Evolutionary conservation across 257 asterid genomes (phyloP).

Genomic region (Leonotis leonurus): DNA sequence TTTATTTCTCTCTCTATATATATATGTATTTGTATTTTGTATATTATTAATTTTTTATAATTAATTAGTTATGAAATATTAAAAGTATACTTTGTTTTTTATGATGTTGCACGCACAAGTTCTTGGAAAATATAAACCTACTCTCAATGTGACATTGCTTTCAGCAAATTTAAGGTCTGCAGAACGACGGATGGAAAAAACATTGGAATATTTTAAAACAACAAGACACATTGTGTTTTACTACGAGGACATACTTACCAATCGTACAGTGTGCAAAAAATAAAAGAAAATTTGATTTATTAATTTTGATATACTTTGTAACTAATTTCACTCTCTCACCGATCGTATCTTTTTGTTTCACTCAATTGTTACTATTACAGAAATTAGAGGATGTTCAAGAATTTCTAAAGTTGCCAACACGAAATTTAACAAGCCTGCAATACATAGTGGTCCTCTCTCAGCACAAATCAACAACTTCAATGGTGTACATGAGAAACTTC

Average conservation of each 20-base stretch:
- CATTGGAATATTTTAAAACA: slow-evolving; percentile 56
- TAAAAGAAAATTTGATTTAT: not conserved
- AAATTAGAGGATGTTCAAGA: slow-evolving; percentile 64
- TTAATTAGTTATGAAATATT: no score
- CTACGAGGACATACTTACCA: slow-evolving; percentile 66
- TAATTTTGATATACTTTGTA: not conserved
- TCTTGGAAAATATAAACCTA: slow-evolving; percentile 67
- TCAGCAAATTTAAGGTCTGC: slow-evolving; percentile 35
- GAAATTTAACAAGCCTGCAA: slow-evolving; percentile 65
- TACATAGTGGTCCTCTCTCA: slow-evolving; percentile 56
- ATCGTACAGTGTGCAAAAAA: slow-evolving; percentile 32
- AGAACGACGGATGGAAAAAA: slow-evolving; percentile 28
- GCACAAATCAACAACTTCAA: slow-evolving; percentile 49
- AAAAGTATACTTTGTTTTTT: no score
- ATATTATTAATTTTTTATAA: no score
- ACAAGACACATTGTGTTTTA: slow-evolving; percentile 58
- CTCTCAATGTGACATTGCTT: slow-evolving; percentile 41
- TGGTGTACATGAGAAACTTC: slow-evolving; percentile 36
- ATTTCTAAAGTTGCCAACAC: slow-evolving; percentile 54
- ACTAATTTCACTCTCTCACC: not conserved
- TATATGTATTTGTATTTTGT: no score
- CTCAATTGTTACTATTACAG: slow-evolving; percentile 24
- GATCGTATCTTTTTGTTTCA: no score
- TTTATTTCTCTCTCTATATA: slow-evolving; percentile 6
- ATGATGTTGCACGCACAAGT: slow-evolving; percentile 51